Base-by-base conservation (phyloP, 2,329 filamentous ascomycete species). In the Botryotinia narcissicola region DNA sequence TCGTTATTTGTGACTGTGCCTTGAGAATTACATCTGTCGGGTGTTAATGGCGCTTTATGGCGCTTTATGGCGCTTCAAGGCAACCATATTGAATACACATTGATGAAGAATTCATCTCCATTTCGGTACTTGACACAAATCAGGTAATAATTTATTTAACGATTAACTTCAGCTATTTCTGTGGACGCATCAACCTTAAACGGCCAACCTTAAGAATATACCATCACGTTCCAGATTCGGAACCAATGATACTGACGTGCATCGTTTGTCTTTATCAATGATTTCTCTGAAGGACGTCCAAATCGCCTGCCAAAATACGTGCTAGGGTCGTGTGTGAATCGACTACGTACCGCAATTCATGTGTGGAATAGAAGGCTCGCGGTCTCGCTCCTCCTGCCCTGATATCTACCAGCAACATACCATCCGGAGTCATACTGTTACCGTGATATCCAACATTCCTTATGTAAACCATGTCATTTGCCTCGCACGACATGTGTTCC, bases 341-440 rank as follows among this genome's bases (percentile, higher is more conserved):
- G 37, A 67, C 32, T 51, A 3, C 20, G 46, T 67, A 67, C 12
- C 46, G 20, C 22, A 20, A 12, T 25, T 4, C 22, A 37, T n/a
- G 4, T 25, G 14, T 3, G 14, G 32, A 25, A 40, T 25, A 67
- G 4, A 20, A 20, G 1, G 10, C 3, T 37, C 32, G 4, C 22
- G n/a, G 3, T 20, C 0, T 16, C 8, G 1, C 12, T 4, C 2
- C 8, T 12, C 14, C 32, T 4, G 44, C 8, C 12, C 20, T 5
- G 32, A 54, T 54, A n/a, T 51, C 20, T 25, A 67, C 32, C 14
- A 10, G 22, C 63, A 67, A n/a, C n/a, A 67, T 46, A 37, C 35
- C 63, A n/a, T 37, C 44, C 14, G 12, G 14, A 20, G 37, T 12
- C 37, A 40, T 40, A 40, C 10, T 12, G 2, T 40, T 12, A 12